phyloP scores from a whole-genome alignment of 345 rosid genomes.

The Geranium rotundifolium region DNA sequence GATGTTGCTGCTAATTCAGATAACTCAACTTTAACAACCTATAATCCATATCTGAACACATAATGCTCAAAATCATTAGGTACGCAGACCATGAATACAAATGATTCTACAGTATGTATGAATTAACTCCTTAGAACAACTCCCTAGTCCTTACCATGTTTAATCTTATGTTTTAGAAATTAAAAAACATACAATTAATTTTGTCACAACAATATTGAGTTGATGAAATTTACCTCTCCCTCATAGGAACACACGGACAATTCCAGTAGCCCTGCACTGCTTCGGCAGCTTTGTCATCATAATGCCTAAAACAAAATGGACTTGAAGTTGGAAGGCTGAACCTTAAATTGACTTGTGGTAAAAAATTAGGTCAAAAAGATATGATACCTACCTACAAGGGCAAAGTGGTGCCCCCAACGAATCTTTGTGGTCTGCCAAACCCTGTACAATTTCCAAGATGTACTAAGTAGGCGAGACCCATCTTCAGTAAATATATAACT shows the following conservation, averaged over 20 bases:
- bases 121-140: not conserved
- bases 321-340: constrained; percentile 4
- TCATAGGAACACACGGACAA: constrained; percentile 32
- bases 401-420: constrained; percentile 86
- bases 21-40: too few relatives aligned
- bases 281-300: constrained; percentile 36
- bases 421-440: constrained; percentile 91
- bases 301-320: constrained; percentile 49
- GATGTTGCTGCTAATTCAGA: too few relatives aligned
- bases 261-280: constrained; percentile 29
- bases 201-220: not conserved
- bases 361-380: not conserved
- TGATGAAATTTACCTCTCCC: constrained; percentile 16
- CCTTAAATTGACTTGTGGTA: not conserved
- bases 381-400: constrained; percentile 58
- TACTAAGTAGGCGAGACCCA: not conserved
- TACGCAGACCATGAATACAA: too few relatives aligned
- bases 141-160: not conserved
- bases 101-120: too few relatives aligned
- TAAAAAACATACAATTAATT: not conserved
- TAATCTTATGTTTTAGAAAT: not conserved
- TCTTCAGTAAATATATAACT: not conserved
- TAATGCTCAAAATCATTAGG: too few relatives aligned
- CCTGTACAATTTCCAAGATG: constrained; percentile 31
- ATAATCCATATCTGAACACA: too few relatives aligned